Conservation (phyloP, 306 rosid species). For the Vigna unguiculata region DNA sequence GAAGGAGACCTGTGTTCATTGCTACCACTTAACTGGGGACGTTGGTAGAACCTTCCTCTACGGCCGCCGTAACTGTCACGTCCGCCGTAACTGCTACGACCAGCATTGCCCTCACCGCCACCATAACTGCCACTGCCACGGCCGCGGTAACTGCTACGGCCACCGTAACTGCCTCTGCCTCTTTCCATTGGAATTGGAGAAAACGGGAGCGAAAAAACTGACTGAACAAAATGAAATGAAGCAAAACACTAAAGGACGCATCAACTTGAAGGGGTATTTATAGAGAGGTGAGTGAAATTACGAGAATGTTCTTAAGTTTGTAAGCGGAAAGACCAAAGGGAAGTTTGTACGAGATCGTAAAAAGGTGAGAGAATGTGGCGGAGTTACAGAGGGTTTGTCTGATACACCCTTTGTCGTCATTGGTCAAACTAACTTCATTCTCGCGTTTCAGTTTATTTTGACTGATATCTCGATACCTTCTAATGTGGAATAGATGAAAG, state of each 20-base stretch:
- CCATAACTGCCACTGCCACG: not conserved
- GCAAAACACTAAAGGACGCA: not conserved
- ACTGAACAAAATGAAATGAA: not conserved
- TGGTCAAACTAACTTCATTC: too few species aligned
- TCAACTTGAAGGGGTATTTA: not conserved
- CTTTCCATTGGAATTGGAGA: constrained; percentile 47
- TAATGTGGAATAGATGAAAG: too few species aligned
- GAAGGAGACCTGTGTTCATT: not conserved
- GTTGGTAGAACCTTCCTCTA: not conserved
- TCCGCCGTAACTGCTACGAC: not conserved
- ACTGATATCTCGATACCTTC: too few species aligned
- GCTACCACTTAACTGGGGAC: not conserved
- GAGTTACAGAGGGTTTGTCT: too few species aligned
- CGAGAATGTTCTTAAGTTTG: not conserved
- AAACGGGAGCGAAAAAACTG: constrained; percentile 19
- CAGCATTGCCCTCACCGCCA: too few species aligned
- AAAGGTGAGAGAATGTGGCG: too few species aligned
- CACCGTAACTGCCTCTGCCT: not conserved
- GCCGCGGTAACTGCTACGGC: not conserved
- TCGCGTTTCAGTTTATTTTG: too few species aligned
- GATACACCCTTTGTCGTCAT: too few species aligned
- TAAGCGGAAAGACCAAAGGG: too few species aligned
- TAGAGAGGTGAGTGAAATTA: not conserved
- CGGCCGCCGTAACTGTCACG: not conserved
- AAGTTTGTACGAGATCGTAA: not conserved